Base-by-base conservation (phyloP, 2,329 filamentous ascomycete species). In the Ceratocystis harringtonii region DNA sequence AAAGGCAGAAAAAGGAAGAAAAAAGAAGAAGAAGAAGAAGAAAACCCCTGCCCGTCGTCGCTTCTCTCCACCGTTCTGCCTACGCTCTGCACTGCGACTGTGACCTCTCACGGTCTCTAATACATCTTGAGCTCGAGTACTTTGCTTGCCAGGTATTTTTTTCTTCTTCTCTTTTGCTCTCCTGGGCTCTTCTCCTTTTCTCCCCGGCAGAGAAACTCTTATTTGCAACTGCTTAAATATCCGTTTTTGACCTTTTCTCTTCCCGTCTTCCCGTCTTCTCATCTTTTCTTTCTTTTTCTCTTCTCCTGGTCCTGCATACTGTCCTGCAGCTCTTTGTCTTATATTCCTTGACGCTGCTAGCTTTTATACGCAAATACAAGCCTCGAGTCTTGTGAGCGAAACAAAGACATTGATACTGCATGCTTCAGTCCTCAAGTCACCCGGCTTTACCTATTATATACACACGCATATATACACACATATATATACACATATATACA, bases 341-440 rank as follows among this genome's bases (percentile, higher is more conserved):
- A 61, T 61, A 41, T 61, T 22, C 58, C 58, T 61, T 61, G 30
- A 57, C 28, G 52, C 52, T 32, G 28, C 52, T 57, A 5, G 28
- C 30, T 57, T 57, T 57, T 44, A 12, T 57, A 57, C 52, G 17
- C 30, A 17, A 30, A 48, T 62, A 22, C 22, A 62, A 62, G 52
- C 32, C 61, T 62, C 22, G 61, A 62, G 22, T 48, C n/a, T 28
- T 48, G 25, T 25, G 25, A 57, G 30, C 52, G n/a, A 32, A 32
- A 57, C 61, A 44, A 62, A 44, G 41, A 45, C 44, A 48, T 15
- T 43, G 30, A 45, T 30, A 44, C 17, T 6, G 43, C 22, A 41
- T 48, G 10, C 22, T 22, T 10, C 36, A 45, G 41, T 25, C 61
- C 32, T 45, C 17, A 41, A 62, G 22, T 62, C 30, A 41, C 6